Evolutionary conservation across 169 alveolate genomes (phyloP), one percentile per base, ranked within the genome.

Genomic region (Plasmodium falciparum): DNA sequence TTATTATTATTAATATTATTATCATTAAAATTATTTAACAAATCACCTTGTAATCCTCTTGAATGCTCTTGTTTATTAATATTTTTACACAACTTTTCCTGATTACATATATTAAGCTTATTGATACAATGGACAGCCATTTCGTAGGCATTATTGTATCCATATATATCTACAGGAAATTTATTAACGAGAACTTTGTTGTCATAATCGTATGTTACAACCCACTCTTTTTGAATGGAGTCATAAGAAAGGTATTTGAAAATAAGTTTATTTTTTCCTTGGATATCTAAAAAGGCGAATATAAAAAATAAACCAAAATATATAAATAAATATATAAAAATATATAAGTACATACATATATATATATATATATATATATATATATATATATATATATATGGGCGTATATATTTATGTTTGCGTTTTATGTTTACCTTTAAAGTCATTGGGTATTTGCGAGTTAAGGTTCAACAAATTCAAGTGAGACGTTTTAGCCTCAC

Each of bases 81-180:
- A 20, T 39, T 56, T 83, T 83, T 83, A 39, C 83, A 52, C 66
- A 83, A 54, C 50, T 83, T 69, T 2, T 83, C 83, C 45, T 83
- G 91, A 26, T 83, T 83, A 20, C 91, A 83, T 26, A 83, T 62
- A 15, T 67, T 69, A 29, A 83, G 45, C 26, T 69, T 83, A 73
- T 83, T 83, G 52, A 83, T 83, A 73, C 91, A 83, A 24, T 83
- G 91, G 8, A 83, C 91, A 22, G 91, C 91, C 91, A 83, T 83
- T 67, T 83, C 91, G 52, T 83, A 83, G 13, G 91, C 91, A 62
- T 83, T 83, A 43, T 83, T 83, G 52, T 83, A 83, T 17, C 91
- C 91, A 13, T 83, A 83, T 8, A 83, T 69, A 17, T 83, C 91
- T 17, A 83, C 83, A 2, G 91, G 91, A 29, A 83, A 83, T 58